Percentiles rank a stretch among this genome's conserved stretches.
phyloP scores from a whole-genome alignment of 441 rosid genomes.

The Theobroma grandiflorum region DNA sequence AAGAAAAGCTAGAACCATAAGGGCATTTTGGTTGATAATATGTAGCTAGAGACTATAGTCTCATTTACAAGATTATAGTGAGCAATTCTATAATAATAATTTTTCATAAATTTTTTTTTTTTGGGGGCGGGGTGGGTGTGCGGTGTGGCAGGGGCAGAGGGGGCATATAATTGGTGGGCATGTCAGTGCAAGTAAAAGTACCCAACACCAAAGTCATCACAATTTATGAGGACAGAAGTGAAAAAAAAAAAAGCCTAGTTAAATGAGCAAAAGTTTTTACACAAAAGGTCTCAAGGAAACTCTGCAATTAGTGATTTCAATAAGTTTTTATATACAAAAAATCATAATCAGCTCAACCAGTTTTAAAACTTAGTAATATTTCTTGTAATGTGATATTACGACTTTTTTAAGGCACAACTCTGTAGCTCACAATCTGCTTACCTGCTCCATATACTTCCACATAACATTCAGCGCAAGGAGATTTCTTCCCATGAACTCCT shows the following conservation, averaged over 20 bases:
- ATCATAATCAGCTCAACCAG: background rate
- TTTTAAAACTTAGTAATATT: background rate
- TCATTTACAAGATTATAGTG: background rate
- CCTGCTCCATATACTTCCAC: conserved; percentile 99
- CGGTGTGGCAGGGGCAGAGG: no score
- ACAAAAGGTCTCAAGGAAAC: background rate
- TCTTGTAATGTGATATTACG: background rate
- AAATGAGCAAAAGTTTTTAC: background rate
- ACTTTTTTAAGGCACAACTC: background rate
- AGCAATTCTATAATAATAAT: background rate
- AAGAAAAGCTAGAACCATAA: background rate
- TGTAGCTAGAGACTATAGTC: background rate
- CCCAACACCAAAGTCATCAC: background rate
- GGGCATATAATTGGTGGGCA: no score
- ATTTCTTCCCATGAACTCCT: conserved; percentile 98
- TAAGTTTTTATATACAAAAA: background rate
- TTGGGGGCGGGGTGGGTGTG: no score
- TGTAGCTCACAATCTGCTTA: conserved; percentile 34
- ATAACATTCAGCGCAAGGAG: conserved; percentile 95
- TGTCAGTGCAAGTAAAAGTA: no score
- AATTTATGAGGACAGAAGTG: background rate
- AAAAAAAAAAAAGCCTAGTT: background rate
- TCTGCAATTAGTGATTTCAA: background rate
- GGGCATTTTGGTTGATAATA: background rate
- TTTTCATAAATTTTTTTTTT: no score